phyloP scores from a whole-genome alignment of 2,329 filamentous ascomycete genomes.

The Fusarium graminum region DNA sequence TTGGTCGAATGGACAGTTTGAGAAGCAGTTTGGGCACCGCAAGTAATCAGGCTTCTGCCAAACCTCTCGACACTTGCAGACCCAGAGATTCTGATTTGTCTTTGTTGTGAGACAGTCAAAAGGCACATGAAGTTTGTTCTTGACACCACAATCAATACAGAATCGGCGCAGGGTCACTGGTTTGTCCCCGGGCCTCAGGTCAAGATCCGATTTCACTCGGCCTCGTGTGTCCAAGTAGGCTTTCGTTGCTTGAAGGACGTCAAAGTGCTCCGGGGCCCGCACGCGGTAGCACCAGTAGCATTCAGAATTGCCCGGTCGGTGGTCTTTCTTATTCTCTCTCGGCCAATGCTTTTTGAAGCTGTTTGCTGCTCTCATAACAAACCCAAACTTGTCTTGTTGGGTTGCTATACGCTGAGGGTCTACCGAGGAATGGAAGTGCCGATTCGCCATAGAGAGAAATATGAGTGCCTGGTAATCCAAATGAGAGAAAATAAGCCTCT shows the following conservation, averaged over 20 bases:
- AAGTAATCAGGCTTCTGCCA: conserved; percentile 55
- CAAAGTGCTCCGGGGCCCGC: conserved; percentile 56
- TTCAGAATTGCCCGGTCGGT: conserved; percentile 58
- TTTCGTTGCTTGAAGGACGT: conserved; percentile 53
- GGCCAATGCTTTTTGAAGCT: conserved; percentile 58
- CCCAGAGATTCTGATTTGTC: conserved; percentile 56
- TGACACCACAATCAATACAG: conserved; percentile 59
- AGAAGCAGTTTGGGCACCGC: conserved; percentile 54
- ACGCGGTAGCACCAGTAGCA: conserved; percentile 60
- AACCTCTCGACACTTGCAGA: conserved; percentile 56
- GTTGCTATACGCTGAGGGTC: conserved; percentile 54
- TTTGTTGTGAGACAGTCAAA: conserved; percentile 56
- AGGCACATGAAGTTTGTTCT: conserved; percentile 54
- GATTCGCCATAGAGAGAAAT: conserved; percentile 55
- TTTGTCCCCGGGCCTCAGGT: conserved; percentile 49
- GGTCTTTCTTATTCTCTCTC: conserved; percentile 54
- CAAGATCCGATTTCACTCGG: conserved; percentile 49
- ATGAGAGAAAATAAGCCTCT: conserved; percentile 52
- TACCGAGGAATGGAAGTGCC: conserved; percentile 52
- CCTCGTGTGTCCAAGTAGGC: conserved; percentile 53
- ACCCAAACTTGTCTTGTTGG: conserved; percentile 55
- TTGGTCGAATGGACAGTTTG: conserved; percentile 54
- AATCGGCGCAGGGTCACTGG: conserved; percentile 55
- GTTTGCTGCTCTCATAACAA: conserved; percentile 58
- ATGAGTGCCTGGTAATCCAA: conserved; percentile 60